Base-by-base conservation (phyloP, 2,329 filamentous ascomycete species). In the Thyridium curvatum region DNA sequence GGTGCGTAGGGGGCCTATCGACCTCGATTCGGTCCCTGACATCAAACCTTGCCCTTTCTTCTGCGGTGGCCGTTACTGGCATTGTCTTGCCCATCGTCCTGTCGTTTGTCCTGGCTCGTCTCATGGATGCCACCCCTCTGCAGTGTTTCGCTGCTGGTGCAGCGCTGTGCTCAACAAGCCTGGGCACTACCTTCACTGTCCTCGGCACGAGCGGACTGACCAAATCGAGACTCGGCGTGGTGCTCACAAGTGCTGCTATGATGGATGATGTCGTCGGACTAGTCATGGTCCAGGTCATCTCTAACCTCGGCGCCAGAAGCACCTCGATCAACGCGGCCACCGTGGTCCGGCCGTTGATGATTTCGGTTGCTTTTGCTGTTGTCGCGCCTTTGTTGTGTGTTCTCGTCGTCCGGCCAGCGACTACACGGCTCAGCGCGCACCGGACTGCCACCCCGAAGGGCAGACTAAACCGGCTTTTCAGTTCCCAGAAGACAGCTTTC, bases 231-330 rank as follows among this genome's bases (percentile, higher is more conserved):
- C 52, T 74, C 5, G 71, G 86, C 63, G 41, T 78, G 61, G 8
- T 93, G 0, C 67, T 89, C 1, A 76, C 77, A 3, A 81, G 76
- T 42, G 85, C 84, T 1, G 86, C 86, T 0, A 86, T 93, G 76
- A 76, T 93, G 62, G 86, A 93, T 53, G 86, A 93, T 59, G 80
- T 91, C 0, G 73, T 86, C 2, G 85, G 84, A 0, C 62, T 91
- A 9, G 76, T 90, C 8, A 84, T 91, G 76, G 82, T 88, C 0
- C 77, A 86, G 47, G 72, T 91, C 34, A 82, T 93, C 16, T 75
- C 82, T 0, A 81, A 79, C 34, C 64, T 91, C 0, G 82, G 58
- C 39, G 54, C 34, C 48, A 44, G 33, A 38, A 44, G 8, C 30
- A 42, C 4, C 21, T 50, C 30, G 4, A 48, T 54, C 26, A 41